Evolutionary conservation across 2,329 filamentous ascomycete genomes (phyloP), one percentile per base, ranked within the genome.

Genomic region (Bipolaris sorokiniana): DNA sequence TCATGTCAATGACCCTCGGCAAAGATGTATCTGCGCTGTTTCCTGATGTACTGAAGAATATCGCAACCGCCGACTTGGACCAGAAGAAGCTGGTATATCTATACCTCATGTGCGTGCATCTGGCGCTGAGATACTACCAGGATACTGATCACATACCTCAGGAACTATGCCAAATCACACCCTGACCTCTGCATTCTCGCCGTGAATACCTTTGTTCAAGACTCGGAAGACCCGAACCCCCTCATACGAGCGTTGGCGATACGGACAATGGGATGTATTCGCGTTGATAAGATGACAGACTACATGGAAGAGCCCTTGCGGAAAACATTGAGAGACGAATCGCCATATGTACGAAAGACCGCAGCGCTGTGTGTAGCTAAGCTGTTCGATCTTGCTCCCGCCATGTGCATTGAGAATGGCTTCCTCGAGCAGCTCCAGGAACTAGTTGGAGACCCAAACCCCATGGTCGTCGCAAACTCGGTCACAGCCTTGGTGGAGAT

Each of bases 51-150:
- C 83, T 99, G 64, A 99, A 99, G 85, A 99, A 99, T 75, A 99
- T 99, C 78, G 95, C 95, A 56, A 99, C 95, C 1, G 83, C 80
- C 44, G 95, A 99, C 73, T 81, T 99, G 62, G 95, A 99, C 77
- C 95, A 99, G 83, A 99, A 99, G 86, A 99, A 99, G 83, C 90
- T 99, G 66, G 95, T 99, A 16, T 99, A 99, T 75, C 84, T 99
- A 46, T 99, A 99, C 76, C 83, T 99, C 59, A 99, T 99, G 95
- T 96, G 79, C 69, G 73, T 64, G 18, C 31, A 36, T 18, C 3
- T 2, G 10, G 7, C 44, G 46, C 47, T 48, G 34, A 7, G 13
- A 15, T 1, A 5, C 36, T 13, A 3, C 36, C 3, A 15, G 42
- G 15, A n/a, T 28, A 28, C 51, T 73, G 44, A 70, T 57, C 20